Evolutionary conservation across 2,329 filamentous ascomycete species (phyloP).

Genomic region (Volutella citrinella): DNA sequence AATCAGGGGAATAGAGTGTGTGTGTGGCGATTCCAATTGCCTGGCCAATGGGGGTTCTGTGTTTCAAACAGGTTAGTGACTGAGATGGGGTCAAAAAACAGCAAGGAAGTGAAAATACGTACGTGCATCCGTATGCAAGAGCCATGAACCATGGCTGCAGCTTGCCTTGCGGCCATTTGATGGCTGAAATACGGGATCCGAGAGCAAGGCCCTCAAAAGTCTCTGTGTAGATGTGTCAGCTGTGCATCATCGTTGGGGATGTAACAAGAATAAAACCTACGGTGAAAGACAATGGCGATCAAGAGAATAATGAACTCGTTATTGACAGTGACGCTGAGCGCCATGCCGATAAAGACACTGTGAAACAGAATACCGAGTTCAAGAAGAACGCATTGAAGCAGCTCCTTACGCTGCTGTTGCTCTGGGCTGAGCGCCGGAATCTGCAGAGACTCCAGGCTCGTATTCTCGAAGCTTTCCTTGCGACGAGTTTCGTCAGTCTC

Average conservation of each 20-base stretch:
- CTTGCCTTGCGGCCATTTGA: constrained; percentile 39
- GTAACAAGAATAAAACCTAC: too few relatives aligned
- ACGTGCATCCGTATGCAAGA: constrained; percentile 54
- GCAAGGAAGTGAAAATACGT: constrained; percentile 27
- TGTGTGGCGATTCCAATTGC: constrained; percentile 70
- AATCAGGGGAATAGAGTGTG: constrained; percentile 65
- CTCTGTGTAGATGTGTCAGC: constrained; percentile 29
- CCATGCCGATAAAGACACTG: constrained; percentile 81
- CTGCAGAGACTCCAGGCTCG: constrained; percentile 21
- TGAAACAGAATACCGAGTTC: constrained; percentile 66
- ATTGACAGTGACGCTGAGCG: constrained; percentile 73
- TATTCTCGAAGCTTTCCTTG: constrained; percentile 19
- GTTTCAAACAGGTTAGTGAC: constrained; percentile 10
- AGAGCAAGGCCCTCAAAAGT: constrained; percentile 58
- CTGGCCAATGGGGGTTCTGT: constrained; percentile 68
- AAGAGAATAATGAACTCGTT: constrained; percentile 76
- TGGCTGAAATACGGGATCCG: constrained; percentile 60
- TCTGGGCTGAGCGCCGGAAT: constrained; percentile 39
- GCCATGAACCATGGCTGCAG: constrained; percentile 56
- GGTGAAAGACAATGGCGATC: constrained; percentile 76
- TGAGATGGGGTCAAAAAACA: too few relatives aligned
- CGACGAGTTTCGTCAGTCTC: constrained; percentile 11
- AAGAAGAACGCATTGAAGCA: constrained; percentile 73
- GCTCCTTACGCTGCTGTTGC: constrained; percentile 59
- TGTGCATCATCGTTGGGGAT: rapidly evolving